Percentiles rank a stretch among this genome's conserved stretches.
These are phyloP conservation scores for Neofusicoccum umdonicola DNA, from an alignment of 2,329 filamentous ascomycete genomes.

Conservation along the genomic window DNA sequence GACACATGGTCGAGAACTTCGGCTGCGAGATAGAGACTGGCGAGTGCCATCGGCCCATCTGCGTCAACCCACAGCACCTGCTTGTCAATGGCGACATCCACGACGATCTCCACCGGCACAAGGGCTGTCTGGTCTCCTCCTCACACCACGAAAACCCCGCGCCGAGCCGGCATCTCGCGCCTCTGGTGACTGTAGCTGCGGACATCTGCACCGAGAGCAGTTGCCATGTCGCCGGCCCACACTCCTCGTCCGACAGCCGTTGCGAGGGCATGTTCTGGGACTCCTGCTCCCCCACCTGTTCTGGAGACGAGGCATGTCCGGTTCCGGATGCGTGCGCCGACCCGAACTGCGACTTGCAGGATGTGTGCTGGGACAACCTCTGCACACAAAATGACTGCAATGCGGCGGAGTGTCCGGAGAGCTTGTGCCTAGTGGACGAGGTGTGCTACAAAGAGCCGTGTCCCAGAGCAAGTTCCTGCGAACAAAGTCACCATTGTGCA, in stretches of 20 bases:
- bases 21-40: constrained; percentile 16
- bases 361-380: constrained; percentile 19
- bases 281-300: constrained; percentile 27
- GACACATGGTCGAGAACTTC: constrained; percentile 7
- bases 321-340: constrained; percentile 36
- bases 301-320: constrained; percentile 29
- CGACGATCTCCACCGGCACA: constrained; percentile 11
- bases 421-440: constrained; percentile 35
- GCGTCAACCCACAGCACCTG: constrained; percentile 16
- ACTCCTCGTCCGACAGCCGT: constrained; percentile 25
- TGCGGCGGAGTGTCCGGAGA: constrained; percentile 29
- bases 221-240: not conserved
- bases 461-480: constrained; percentile 10
- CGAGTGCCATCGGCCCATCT: constrained; percentile 12
- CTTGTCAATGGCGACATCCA: constrained; percentile 12
- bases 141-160: not conserved
- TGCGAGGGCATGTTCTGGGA: constrained; percentile 36
- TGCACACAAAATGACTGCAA: constrained; percentile 37
- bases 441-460: constrained; percentile 13
- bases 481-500: not conserved
- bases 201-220: constrained; percentile 14
- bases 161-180: not conserved
- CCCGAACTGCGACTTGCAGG: constrained; percentile 31
- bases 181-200: not conserved
- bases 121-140: not conserved